Base-by-base conservation (phyloP, 2,329 filamentous ascomycete species). In the Alternaria triticimaculans region DNA sequence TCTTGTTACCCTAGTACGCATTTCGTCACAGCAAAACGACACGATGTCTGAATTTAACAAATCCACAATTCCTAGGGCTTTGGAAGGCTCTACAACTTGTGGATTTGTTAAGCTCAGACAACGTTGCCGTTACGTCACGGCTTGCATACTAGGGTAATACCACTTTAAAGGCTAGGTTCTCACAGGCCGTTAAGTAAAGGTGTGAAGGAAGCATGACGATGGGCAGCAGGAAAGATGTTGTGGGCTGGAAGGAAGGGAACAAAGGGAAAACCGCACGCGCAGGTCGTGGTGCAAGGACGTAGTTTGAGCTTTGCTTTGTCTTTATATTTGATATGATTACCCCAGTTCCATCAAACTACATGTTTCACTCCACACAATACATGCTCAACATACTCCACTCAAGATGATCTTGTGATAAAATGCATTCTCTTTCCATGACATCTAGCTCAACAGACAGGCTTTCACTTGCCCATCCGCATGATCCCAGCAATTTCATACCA, bases 401-500 rank as follows among this genome's bases (percentile, higher is more conserved):
- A 41, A 41, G n/a, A 41, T 41, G 37, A 41, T 41, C 15, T 18
- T 41, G 37, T 41, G 37, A 41, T 18, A 41, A 41, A 41, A 41
- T 41, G 37, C 37, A 41, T 41, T 41, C 37, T 41, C 37, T 41
- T 18, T 41, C 37, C 37, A 41, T 11, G 37, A 41, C 15, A 41
- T 41, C 37, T 41, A 41, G 37, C 37, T 41, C 37, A 41, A 41
- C 37, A 41, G 37, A 41, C 37, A 41, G 33, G 9, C n/a, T 41
- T 41, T 41, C 37, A 18, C 37, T 41, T 18, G 37, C n/a, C 37
- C n/a, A 18, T 41, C 8, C n/a, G 37, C 15, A 18, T 41, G 9
- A 41, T 41, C 37, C 33, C 37, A 41, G 37, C 56, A 58, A 58
- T 58, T 51, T 60, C 33, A 23, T 44, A 9, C 37, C n/a, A 41